A percentile compares a stretch with the other conserved stretches of the same genome.
phyloP scores from a whole-genome alignment of 768 basidiomycete genomes.

The Mycena kentingensis region DNA sequence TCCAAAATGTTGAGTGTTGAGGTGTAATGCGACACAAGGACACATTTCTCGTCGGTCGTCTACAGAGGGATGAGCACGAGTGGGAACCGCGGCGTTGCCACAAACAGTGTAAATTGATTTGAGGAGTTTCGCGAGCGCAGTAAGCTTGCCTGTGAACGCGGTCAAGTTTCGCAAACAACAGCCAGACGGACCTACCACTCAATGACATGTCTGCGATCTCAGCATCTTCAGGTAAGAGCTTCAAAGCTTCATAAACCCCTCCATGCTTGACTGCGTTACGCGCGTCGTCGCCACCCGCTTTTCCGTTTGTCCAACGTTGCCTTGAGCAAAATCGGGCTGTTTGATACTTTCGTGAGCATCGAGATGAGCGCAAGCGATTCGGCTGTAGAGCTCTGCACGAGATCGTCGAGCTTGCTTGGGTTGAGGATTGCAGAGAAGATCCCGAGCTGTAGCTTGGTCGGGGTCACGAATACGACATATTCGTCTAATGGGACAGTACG shows the following conservation, averaged over 20 bases:
- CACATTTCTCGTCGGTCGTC: conserved; percentile 90
- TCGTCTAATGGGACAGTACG: conserved; percentile 65
- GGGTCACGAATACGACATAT: conserved; percentile 96
- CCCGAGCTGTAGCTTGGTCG: conserved; percentile 77
- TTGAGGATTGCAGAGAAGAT: conserved; percentile 79
- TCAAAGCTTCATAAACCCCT: conserved; percentile 60
- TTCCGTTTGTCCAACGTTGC: conserved; percentile 70
- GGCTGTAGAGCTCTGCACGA: conserved; percentile 71
- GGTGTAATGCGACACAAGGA: conserved; percentile 96
- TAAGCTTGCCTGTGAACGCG: conserved; percentile 65
- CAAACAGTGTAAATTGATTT: conserved; percentile 57
- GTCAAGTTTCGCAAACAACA: neutral
- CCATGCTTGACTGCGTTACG: conserved; percentile 41
- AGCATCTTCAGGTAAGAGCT: conserved; percentile 59
- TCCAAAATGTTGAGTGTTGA: conserved; percentile 92
- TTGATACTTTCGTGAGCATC: conserved; percentile 86
- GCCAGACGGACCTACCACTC: conserved; percentile 60
- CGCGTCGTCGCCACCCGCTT: conserved; percentile 40
- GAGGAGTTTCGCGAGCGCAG: conserved; percentile 66
- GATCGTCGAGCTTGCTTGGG: conserved; percentile 65
- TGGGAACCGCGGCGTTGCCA: neutral
- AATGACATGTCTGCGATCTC: conserved; percentile 71
- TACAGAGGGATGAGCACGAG: conserved; percentile 28
- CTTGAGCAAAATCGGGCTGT: conserved; percentile 85
- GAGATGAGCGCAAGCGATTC: conserved; percentile 81